phyloP scores from a whole-genome alignment of 345 rosid species.

The Angophora floribunda region DNA sequence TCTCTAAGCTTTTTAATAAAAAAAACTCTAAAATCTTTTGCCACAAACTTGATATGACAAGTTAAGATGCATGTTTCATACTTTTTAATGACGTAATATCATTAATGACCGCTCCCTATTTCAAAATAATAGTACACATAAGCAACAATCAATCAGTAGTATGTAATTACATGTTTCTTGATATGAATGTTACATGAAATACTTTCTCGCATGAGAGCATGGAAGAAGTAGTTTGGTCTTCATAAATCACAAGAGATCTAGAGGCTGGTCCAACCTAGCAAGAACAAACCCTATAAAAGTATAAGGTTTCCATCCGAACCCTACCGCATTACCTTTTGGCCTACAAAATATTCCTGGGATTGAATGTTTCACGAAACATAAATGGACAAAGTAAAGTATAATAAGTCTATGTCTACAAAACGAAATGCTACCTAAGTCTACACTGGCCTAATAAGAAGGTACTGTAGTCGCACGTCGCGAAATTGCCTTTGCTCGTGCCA shows the following conservation, averaged over 20 bases:
- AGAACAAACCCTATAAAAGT: background rate
- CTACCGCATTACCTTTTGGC: background rate
- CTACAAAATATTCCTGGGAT: background rate
- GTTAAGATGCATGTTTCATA: background rate
- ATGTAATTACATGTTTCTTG: background rate
- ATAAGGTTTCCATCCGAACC: background rate
- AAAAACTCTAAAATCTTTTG: background rate
- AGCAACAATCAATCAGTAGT: background rate
- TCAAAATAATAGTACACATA: background rate
- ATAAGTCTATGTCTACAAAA: background rate
- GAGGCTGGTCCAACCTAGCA: background rate
- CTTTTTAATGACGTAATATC: background rate
- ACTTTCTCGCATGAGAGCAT: background rate
- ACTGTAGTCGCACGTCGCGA: background rate
- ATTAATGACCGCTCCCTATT: background rate
- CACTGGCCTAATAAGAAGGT: background rate
- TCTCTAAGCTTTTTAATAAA: background rate
- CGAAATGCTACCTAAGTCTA: background rate
- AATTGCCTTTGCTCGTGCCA: background rate
- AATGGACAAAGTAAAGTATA: background rate
- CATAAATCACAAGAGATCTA: background rate
- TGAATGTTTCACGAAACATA: background rate
- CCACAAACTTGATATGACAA: fast-evolving
- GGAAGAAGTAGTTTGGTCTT: background rate
- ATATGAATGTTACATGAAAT: background rate